Evolutionary conservation across 345 rosid species (phyloP).

Genomic region (Excoecaria agallocha): DNA sequence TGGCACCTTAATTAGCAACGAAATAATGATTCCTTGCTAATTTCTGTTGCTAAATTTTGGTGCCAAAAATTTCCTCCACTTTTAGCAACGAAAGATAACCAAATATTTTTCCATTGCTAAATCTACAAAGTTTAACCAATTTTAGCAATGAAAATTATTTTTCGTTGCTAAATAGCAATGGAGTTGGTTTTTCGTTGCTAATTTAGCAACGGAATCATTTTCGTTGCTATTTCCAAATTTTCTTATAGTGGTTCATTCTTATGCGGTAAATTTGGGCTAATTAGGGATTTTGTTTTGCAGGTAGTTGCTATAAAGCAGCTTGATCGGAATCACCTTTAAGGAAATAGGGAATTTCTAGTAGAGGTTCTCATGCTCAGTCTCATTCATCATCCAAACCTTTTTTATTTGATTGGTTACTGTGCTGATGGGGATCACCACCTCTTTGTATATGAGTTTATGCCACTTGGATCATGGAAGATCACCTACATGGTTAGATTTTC

Average conservation of each 20-base stretch:
- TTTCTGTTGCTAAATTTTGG: too few species aligned
- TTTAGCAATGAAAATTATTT: too few species aligned
- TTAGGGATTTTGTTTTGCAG: constrained; percentile 40
- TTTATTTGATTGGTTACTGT: constrained; percentile 92
- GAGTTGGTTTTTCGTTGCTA: too few species aligned
- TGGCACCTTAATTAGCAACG: too few species aligned
- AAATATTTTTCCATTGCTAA: too few species aligned
- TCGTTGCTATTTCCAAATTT: too few species aligned
- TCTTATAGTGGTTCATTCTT: neutral
- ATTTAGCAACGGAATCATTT: too few species aligned
- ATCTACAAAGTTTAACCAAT: too few species aligned
- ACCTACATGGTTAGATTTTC: constrained; percentile 71
- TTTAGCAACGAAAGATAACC: too few species aligned
- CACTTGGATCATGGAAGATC: constrained; percentile 92
- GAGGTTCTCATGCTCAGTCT: constrained; percentile 98
- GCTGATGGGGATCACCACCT: constrained; percentile 98
- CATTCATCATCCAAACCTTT: constrained; percentile 89
- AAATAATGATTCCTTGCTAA: too few species aligned
- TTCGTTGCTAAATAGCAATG: too few species aligned
- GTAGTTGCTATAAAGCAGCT: constrained; percentile 94
- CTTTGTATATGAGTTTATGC: constrained; percentile 95
- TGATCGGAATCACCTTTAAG: constrained; percentile 90
- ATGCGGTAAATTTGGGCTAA: constrained; percentile 11
- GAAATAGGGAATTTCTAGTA: constrained; percentile 96
- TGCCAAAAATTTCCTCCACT: too few species aligned